Percentiles rank a stretch among this genome's conserved stretches.
phyloP scores from a whole-genome alignment of 164 flowering plant species.

The Vitis rupestris region DNA sequence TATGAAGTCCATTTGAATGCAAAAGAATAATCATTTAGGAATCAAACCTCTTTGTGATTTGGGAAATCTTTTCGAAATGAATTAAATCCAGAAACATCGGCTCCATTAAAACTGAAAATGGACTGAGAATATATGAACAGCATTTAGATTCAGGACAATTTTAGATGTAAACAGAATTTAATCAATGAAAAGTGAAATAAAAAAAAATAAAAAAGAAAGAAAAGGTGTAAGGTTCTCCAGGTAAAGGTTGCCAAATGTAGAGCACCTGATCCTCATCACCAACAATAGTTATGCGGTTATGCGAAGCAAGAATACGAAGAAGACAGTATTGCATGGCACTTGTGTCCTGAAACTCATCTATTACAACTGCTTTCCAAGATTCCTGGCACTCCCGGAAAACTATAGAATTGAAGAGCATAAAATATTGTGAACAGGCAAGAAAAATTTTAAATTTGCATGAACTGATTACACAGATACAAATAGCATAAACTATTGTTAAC shows the following conservation, averaged over 20 bases:
- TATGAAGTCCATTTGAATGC: background rate
- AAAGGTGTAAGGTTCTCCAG: too few species aligned
- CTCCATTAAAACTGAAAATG: constrained; percentile 96
- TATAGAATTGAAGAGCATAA: constrained; percentile 22
- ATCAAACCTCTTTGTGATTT: constrained; percentile 72
- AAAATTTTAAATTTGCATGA: background rate
- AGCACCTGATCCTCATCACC: constrained; percentile 98
- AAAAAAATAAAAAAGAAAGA: background rate
- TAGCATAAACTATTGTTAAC: background rate
- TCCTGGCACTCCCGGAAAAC: constrained; percentile 68
- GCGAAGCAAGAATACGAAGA: constrained; percentile 70
- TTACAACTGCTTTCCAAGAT: constrained; percentile 77
- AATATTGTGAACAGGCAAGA: background rate
- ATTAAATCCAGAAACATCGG: constrained; percentile 82
- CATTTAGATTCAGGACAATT: background rate
- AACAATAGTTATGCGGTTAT: constrained; percentile 75
- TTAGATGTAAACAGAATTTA: background rate
- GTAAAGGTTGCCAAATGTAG: background rate
- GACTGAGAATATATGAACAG: constrained; percentile 51
- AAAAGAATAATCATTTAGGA: background rate
- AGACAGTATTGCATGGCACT: constrained; percentile 87
- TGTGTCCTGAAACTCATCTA: constrained; percentile 98
- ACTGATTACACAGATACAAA: background rate
- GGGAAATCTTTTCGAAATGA: constrained; percentile 89
- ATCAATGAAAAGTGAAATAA: background rate